Percentiles rank a stretch among this genome's conserved stretches.
These are phyloP conservation scores for Citrus inodora DNA, from an alignment of 345 rosid species.

Conservation along the genomic window DNA sequence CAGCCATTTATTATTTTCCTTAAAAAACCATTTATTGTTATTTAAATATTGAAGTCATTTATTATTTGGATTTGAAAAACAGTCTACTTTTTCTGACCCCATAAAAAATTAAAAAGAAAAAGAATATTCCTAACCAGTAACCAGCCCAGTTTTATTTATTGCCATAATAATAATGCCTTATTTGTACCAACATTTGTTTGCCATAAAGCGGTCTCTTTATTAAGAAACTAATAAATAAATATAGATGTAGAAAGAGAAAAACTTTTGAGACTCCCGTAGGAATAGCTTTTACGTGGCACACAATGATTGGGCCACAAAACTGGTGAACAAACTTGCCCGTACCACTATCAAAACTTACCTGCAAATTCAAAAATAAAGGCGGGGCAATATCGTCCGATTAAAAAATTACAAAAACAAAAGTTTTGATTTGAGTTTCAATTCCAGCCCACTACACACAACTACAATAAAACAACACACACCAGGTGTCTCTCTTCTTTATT, in stretches of 20 bases:
- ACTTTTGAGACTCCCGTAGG: no score
- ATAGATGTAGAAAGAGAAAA: neutral
- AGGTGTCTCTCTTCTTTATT: neutral
- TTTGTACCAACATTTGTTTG: neutral
- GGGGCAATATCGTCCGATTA: conserved; percentile 21
- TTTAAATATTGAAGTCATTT: no score
- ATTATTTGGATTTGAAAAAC: neutral
- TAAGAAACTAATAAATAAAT: neutral
- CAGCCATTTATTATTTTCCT: no score
- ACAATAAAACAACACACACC: neutral
- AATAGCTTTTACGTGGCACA: neutral
- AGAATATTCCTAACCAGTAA: neutral
- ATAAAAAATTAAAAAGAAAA: neutral
- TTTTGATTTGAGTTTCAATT: neutral
- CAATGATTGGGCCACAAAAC: neutral
- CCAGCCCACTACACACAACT: neutral
- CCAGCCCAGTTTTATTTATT: no score
- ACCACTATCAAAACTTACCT: neutral
- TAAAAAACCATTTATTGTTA: no score
- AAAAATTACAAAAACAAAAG: no score
- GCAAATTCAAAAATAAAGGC: conserved; percentile 19
- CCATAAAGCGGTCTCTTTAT: neutral
- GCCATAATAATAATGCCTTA: neutral
- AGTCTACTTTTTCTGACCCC: neutral
- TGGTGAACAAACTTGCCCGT: neutral